Evolutionary conservation across 768 basidiomycete genomes (phyloP).

Genomic region (Solioccasus polychromus): DNA sequence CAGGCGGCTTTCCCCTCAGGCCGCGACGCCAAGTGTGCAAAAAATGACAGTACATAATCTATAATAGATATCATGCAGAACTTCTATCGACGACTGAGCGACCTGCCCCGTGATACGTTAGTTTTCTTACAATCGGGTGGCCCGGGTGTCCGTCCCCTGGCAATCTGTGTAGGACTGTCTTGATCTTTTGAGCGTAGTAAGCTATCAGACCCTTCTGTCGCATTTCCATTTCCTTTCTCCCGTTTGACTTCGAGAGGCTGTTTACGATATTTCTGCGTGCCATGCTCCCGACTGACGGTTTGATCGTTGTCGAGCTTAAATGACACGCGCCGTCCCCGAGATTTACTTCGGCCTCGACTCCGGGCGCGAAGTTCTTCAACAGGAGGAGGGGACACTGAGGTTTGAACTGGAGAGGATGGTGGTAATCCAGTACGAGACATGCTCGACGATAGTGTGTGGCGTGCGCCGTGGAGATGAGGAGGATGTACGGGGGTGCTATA

Average conservation of each 20-base stretch:
- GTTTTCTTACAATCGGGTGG: conserved; percentile 19
- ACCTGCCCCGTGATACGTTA: conserved; percentile 18
- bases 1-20: not conserved
- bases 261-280: conserved; percentile 5
- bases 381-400: conserved; percentile 39
- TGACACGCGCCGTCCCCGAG: conserved; percentile 55
- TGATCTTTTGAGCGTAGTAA: conserved; percentile 13
- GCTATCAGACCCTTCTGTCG: not conserved
- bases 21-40: not conserved
- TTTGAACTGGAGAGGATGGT: conserved; percentile 46
- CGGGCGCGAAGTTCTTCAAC: conserved; percentile 33
- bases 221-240: conserved; percentile 17
- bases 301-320: conserved; percentile 43
- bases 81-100: conserved; percentile 21
- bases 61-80: conserved; percentile 7
- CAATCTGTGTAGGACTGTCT: conserved; percentile 5
- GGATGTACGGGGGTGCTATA: conserved; percentile 11
- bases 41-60: conserved; percentile 7
- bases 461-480: conserved; percentile 17
- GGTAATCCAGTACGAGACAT: conserved; percentile 48
- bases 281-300: conserved; percentile 5
- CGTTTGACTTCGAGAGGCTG: conserved; percentile 10
- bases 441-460: conserved; percentile 36
- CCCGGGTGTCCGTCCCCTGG: conserved; percentile 27
- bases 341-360: conserved; percentile 46